Base-by-base conservation (phyloP, 768 basidiomycete species). In the Suillus cothurnatus region DNA sequence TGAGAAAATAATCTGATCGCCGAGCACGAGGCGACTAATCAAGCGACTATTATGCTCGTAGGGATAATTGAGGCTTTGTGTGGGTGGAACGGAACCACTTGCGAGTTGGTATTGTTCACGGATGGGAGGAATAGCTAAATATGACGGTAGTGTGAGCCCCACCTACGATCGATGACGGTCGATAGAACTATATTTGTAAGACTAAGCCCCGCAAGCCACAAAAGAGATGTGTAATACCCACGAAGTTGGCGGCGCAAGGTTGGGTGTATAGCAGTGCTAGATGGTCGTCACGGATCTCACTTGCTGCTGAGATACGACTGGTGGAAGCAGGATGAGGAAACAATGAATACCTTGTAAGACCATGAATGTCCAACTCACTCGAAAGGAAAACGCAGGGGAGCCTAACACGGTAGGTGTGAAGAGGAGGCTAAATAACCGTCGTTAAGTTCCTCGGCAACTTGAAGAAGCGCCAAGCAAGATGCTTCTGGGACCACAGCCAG, bases 141-240 rank as follows among this genome's bases (percentile, higher is more conserved):
- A 59, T 41, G 58, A 59, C 6, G 19, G 58, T 59, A 58, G 38
- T 39, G 57, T 36, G 57, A 58, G 57, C 38, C 11, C 57, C 26
- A 41, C 19, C 28, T 59, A 12, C 6, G 17, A 28, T 12, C 15
- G 39, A 28, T 41, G 39, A 41, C 26, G 58, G 19, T 19, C 41
- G 19, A 11, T 39, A 1, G 26, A 21, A 6, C 39, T 59, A 59
- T 59, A 59, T 59, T 21, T 59, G 41, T 28, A 9, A 41, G 28
- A 41, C 26, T 41, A 1, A 59, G 58, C 39, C 28, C 19, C 28
- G 26, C 17, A 21, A 59, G 19, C 26, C 26, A 41, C 21, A 19
- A 59, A 39, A 19, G 26, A 41, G 38, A 41, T 4, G 26, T 21
- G 19, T 1, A 19, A 11, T 39, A 59, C 58, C 38, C 58, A 59